Conservation (phyloP, 352 stramenopile genomes). For the Phytophthora macrochlamydospora region DNA sequence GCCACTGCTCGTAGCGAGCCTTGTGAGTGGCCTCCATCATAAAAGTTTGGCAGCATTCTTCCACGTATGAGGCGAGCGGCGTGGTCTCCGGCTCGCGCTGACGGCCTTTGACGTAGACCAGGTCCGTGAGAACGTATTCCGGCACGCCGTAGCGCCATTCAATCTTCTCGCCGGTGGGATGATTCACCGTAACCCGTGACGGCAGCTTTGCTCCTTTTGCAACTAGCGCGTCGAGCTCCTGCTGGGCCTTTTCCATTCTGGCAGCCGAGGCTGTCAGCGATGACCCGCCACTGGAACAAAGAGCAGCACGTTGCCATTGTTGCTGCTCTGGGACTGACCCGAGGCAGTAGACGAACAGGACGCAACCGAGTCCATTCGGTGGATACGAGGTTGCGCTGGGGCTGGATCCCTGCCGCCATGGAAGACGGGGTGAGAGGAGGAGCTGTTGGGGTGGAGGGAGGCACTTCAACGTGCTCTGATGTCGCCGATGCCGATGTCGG, state of each 20-base stretch:
- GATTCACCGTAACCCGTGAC: conserved; percentile 42
- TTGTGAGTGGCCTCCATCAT: conserved; percentile 84
- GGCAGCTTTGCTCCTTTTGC: conserved; percentile 58
- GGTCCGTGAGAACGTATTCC: conserved; percentile 78
- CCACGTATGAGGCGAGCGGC: conserved; percentile 71
- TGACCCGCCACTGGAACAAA: conserved; percentile 72
- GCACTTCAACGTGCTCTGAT: conserved; percentile 18
- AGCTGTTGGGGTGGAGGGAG: not conserved
- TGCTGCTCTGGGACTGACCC: conserved; percentile 33
- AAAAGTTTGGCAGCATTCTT: conserved; percentile 80
- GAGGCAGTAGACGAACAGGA: conserved; percentile 36
- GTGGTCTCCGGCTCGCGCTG: conserved; percentile 57
- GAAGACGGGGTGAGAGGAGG: not conserved
- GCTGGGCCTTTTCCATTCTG: conserved; percentile 62
- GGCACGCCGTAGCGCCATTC: conserved; percentile 70
- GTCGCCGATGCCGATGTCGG: conserved; percentile 23
- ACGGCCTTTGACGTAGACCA: conserved; percentile 73
- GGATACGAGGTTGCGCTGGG: conserved; percentile 7
- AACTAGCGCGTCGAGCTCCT: conserved; percentile 62
- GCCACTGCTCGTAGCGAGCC: conserved; percentile 60
- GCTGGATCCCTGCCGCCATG: not conserved
- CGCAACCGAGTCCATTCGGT: conserved; percentile 32
- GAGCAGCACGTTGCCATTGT: conserved; percentile 60
- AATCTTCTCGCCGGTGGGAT: conserved; percentile 25
- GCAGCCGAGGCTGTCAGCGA: conserved; percentile 67